Conservation (phyloP, 352 stramenopile genomes). For the Pythium myriotylum region DNA sequence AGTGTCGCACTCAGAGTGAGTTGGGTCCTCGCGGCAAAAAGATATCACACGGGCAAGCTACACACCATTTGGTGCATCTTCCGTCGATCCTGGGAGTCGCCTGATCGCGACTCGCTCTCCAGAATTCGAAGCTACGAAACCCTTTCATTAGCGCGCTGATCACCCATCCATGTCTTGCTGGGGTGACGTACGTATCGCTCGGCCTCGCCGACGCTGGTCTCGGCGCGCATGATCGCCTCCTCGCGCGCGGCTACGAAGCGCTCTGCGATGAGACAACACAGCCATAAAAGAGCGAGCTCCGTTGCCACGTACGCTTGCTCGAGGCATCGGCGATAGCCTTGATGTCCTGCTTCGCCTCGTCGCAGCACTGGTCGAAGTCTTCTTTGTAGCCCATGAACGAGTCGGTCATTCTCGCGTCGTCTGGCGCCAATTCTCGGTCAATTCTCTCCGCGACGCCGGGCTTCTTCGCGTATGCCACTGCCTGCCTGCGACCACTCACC, state of each 20-base stretch:
- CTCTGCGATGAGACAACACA: neutral
- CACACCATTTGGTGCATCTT: constrained; percentile 81
- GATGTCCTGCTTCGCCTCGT: constrained; percentile 76
- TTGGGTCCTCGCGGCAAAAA: no score
- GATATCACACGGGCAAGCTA: neutral
- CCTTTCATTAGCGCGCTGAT: neutral
- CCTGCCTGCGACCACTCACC: neutral
- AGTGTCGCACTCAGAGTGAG: no score
- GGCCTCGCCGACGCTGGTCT: constrained; percentile 74
- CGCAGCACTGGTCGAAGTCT: constrained; percentile 84
- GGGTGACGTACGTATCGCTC: constrained; percentile 64
- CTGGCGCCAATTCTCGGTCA: constrained; percentile 5
- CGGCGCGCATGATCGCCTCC: constrained; percentile 53
- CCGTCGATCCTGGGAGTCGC: constrained; percentile 75
- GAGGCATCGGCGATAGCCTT: constrained; percentile 54
- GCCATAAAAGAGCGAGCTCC: constrained; percentile 2
- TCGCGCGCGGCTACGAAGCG: constrained; percentile 41
- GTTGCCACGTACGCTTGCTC: constrained; percentile 18
- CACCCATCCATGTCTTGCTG: no score
- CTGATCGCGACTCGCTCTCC: constrained; percentile 78
- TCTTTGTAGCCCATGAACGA: constrained; percentile 81
- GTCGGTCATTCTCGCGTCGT: constrained; percentile 56
- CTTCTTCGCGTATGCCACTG: neutral
- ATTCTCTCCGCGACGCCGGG: neutral
- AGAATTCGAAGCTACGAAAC: constrained; percentile 68